Percentiles rank a stretch among this genome's conserved stretches.
These are phyloP conservation scores for Pseudocercospora macadamiae DNA, from an alignment of 2,329 filamentous ascomycete species.

Conservation along the genomic window DNA sequence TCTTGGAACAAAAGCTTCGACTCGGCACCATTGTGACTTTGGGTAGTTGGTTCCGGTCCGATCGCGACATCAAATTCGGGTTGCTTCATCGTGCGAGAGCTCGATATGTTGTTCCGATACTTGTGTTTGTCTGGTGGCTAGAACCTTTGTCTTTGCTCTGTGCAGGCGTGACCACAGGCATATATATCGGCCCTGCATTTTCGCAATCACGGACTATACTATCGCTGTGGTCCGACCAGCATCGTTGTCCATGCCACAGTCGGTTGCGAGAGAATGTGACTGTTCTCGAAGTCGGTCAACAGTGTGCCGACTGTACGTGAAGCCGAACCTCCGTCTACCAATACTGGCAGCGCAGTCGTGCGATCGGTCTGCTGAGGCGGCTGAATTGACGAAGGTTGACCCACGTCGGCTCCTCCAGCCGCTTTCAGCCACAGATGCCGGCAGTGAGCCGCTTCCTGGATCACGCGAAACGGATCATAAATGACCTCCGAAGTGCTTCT, in stretches of 20 bases:
- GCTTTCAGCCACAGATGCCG: neutral
- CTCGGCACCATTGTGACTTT: neutral
- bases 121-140: neutral
- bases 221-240: neutral
- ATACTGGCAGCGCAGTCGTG: neutral
- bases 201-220: neutral
- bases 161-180: too few species aligned
- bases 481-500: too few species aligned
- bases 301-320: neutral
- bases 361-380: neutral
- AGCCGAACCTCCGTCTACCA: neutral
- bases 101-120: neutral
- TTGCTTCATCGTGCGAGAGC: neutral
- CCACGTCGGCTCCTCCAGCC: neutral
- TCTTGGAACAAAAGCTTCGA: slow-evolving; percentile 8
- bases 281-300: neutral
- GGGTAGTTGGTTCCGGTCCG: neutral
- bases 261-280: neutral
- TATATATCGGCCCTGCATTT: neutral
- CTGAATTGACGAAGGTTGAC: neutral
- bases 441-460: neutral
- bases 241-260: neutral
- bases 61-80: neutral
- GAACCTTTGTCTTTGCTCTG: neutral
- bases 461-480: too few species aligned